These are phyloP conservation scores for Eremomyces bilateralis DNA, from an alignment of 495 filamentous ascomycete species.

Conservation along the genomic window DNA sequence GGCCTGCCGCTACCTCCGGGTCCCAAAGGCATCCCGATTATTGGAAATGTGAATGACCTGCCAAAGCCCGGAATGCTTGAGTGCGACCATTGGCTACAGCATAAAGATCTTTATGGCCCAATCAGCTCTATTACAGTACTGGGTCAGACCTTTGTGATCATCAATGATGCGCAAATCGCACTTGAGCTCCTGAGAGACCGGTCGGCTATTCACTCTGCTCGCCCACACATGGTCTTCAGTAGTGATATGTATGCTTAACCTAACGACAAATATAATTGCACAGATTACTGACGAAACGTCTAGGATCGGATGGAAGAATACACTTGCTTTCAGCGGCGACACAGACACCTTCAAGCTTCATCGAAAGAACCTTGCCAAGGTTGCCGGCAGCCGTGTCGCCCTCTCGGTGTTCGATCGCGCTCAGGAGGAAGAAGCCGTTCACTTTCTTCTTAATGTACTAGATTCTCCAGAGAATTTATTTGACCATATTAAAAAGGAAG, in stretches of 20 bases:
- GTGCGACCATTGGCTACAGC: slow-evolving; percentile 27
- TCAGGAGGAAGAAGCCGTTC: slow-evolving; percentile 5
- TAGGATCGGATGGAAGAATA: slow-evolving; percentile 6
- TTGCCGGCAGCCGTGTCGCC: too few species aligned
- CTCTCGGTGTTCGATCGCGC: slow-evolving; percentile 1
- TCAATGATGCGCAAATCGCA: slow-evolving; percentile 24
- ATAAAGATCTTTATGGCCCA: slow-evolving; percentile 30
- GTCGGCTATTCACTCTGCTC: slow-evolving; percentile 21
- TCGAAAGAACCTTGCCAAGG: too few species aligned
- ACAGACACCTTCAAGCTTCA: too few species aligned
- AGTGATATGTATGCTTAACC: slow-evolving; percentile 6
- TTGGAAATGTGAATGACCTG: slow-evolving; percentile 27
- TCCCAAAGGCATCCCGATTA: slow-evolving; percentile 21
- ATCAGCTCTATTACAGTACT: slow-evolving; percentile 31
- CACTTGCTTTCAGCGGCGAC: too few species aligned
- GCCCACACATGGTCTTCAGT: slow-evolving; percentile 1
- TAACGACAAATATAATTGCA: too few species aligned
- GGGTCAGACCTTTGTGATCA: slow-evolving; percentile 26
- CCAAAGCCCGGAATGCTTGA: slow-evolving; percentile 21
- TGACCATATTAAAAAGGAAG: slow-evolving; percentile 13
- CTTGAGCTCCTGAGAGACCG: slow-evolving; percentile 27
- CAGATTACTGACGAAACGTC: too few species aligned
- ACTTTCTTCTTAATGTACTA: slow-evolving; percentile 5
- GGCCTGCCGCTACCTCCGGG: slow-evolving; percentile 28
- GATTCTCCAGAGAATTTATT: not conserved